phyloP scores from a whole-genome alignment of 2,329 filamentous ascomycete genomes.

The Aureobasidium sp. region DNA sequence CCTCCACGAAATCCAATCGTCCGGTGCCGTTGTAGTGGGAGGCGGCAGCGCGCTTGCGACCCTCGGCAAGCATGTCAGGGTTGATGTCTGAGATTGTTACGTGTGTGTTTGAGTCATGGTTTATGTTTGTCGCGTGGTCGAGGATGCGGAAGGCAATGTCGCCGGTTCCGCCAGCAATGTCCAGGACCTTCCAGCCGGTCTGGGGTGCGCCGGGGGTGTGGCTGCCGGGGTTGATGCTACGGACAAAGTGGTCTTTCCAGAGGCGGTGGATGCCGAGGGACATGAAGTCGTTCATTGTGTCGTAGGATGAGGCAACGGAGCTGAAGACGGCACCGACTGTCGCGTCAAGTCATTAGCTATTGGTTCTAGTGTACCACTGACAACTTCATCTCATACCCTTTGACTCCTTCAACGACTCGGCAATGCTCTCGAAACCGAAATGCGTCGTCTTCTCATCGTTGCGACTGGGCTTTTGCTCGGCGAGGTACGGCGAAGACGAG shows the following conservation, averaged over 20 bases:
- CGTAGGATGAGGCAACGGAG: constrained; percentile 88
- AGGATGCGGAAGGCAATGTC: constrained; percentile 97
- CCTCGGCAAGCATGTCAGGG: constrained; percentile 84
- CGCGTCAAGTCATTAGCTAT: neutral
- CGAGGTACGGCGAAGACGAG: neutral
- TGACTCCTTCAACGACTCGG: constrained; percentile 67
- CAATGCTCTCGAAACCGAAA: constrained; percentile 82
- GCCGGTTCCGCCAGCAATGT: constrained; percentile 92
- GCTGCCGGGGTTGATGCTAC: constrained; percentile 73
- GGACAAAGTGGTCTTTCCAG: constrained; percentile 97
- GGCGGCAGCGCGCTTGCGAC: constrained; percentile 62
- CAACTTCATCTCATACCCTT: constrained; percentile 38
- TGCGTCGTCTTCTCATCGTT: constrained; percentile 60
- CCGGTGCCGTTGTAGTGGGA: constrained; percentile 50
- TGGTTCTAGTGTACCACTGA: constrained; percentile 19
- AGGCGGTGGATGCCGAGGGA: constrained; percentile 92
- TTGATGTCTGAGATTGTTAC: constrained; percentile 97
- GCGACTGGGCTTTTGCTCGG: constrained; percentile 6
- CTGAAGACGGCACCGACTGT: constrained; percentile 82
- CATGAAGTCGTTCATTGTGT: constrained; percentile 99
- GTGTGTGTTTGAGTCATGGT: constrained; percentile 68
- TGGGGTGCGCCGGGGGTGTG: constrained; percentile 33
- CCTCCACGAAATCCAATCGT: constrained; percentile 67
- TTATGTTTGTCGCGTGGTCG: constrained; percentile 71
- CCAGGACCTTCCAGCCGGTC: constrained; percentile 69